Conservation (phyloP, 179 eudicot genomes). For the Heliamphora pulchella region DNA sequence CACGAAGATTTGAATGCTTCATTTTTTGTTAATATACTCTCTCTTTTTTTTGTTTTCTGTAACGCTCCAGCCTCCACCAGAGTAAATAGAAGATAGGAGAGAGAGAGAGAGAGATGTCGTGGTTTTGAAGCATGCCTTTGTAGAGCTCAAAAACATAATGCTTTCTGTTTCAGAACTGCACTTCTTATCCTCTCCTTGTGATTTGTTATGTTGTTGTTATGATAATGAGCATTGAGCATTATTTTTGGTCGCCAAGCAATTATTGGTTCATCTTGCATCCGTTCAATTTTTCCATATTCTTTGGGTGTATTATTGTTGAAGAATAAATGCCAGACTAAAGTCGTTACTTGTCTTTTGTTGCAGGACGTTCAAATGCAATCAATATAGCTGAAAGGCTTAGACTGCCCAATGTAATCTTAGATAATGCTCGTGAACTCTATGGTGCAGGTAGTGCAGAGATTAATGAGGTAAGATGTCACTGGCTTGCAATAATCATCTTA, state of each 20-base stretch:
- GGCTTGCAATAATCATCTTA: neutral
- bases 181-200: neutral
- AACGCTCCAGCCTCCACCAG: neutral
- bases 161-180: neutral
- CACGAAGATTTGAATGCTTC: neutral
- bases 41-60: neutral
- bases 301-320: neutral
- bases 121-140: neutral
- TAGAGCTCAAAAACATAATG: neutral
- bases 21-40: neutral
- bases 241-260: neutral
- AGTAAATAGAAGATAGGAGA: neutral
- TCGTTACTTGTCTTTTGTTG: conserved; percentile 7
- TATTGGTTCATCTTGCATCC: neutral
- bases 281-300: neutral
- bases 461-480: conserved; percentile 63
- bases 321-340: neutral
- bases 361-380: conserved; percentile 98
- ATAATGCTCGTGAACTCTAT: conserved; percentile 64
- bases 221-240: neutral
- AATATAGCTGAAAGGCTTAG: conserved; percentile 90
- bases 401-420: conserved; percentile 47
- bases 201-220: neutral
- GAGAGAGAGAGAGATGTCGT: neutral
- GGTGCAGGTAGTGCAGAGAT: conserved; percentile 91